These are phyloP conservation scores for Pezicula rhizophila DNA, from an alignment of 2,329 filamentous ascomycete species.

Conservation along the genomic window DNA sequence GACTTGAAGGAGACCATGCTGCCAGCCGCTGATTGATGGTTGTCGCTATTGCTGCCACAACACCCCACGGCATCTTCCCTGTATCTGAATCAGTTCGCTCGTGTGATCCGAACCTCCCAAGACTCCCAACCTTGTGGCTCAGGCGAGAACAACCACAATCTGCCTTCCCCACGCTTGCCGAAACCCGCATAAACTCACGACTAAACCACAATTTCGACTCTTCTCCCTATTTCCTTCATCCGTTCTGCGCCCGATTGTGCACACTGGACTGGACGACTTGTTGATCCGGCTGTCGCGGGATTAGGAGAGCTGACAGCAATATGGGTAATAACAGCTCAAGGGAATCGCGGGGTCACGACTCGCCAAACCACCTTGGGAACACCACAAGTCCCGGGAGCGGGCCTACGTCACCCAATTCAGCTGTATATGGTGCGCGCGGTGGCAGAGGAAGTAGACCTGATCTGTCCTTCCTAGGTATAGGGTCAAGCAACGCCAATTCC, in stretches of 20 bases:
- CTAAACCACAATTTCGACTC: slow-evolving; percentile 11
- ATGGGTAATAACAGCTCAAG: slow-evolving; percentile 27
- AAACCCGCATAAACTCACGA: slow-evolving; percentile 19
- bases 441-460: slow-evolving; percentile 25
- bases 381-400: slow-evolving; percentile 12
- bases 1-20: slow-evolving; percentile 16
- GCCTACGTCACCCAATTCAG: slow-evolving; percentile 17
- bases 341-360: slow-evolving; percentile 23
- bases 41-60: slow-evolving; percentile 2
- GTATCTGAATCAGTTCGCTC: slow-evolving; percentile 16
- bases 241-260: slow-evolving; percentile 19
- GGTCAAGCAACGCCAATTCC: slow-evolving; percentile 15
- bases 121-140: slow-evolving; percentile 3
- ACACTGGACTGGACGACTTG: slow-evolving; percentile 7
- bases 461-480: slow-evolving; percentile 26
- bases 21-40: slow-evolving; percentile 14
- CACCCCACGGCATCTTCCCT: slow-evolving; percentile 5
- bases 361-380: slow-evolving; percentile 10
- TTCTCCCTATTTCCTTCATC: neutral
- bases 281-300: slow-evolving; percentile 15
- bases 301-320: slow-evolving; percentile 6
- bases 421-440: slow-evolving; percentile 18
- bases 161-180: slow-evolving; percentile 20
- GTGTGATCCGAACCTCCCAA: slow-evolving; percentile 11
- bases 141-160: slow-evolving; percentile 2